These are phyloP conservation scores for Rhododendron simsii DNA, from an alignment of 148 eudicot species.

Conservation along the genomic window DNA sequence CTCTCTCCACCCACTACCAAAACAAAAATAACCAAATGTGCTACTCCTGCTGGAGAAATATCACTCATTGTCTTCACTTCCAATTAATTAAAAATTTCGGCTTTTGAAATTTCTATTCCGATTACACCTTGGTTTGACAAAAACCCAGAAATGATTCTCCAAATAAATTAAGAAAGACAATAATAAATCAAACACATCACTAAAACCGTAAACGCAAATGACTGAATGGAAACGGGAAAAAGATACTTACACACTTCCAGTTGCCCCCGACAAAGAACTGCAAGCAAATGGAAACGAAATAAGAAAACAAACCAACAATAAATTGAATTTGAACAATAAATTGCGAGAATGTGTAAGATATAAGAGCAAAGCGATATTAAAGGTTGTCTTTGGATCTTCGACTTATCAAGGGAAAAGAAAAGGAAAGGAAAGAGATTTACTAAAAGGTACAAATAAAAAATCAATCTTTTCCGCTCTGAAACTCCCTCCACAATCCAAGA, in stretches of 20 bases:
- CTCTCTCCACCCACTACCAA: too few relatives aligned
- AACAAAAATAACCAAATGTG: too few relatives aligned
- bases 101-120: neutral
- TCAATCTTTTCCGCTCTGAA: neutral
- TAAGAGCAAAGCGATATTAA: neutral
- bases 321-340: neutral
- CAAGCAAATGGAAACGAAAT: neutral
- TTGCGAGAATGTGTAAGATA: neutral
- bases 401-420: slow-evolving; percentile 58
- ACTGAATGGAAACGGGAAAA: slow-evolving; percentile 8
- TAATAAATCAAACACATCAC: neutral
- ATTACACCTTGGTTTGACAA: neutral
- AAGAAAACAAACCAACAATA: neutral
- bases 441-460: neutral
- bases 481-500: neutral
- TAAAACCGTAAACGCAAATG: neutral
- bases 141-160: neutral
- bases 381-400: slow-evolving; percentile 43
- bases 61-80: neutral
- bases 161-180: neutral
- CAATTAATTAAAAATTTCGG: neutral
- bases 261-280: neutral
- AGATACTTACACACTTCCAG: slow-evolving; percentile 40
- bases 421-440: slow-evolving; percentile 8
- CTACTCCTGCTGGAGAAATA: neutral